A percentile compares a stretch with the other conserved stretches of the same genome.
These are phyloP conservation scores for Suillus brevipes DNA, from an alignment of 768 basidiomycete species.

Conservation along the genomic window DNA sequence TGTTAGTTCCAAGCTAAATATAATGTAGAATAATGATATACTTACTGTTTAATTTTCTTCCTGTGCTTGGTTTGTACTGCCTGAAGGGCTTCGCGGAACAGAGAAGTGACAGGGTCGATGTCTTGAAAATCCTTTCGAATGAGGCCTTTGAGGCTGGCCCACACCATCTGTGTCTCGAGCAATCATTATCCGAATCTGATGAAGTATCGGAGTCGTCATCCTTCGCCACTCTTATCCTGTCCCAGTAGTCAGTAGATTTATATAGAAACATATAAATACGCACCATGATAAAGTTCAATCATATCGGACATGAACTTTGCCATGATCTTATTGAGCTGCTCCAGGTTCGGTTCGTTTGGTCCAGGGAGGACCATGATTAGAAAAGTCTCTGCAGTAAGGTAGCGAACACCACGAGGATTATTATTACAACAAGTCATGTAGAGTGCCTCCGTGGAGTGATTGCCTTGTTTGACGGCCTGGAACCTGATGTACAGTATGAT, in stretches of 20 bases:
- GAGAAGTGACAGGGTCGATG: too few species aligned
- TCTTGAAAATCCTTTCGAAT: too few species aligned
- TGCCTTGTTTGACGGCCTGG: not conserved
- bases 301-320: not conserved
- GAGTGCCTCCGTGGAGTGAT: not conserved
- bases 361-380: not conserved
- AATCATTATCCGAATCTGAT: too few species aligned
- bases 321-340: not conserved
- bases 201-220: too few species aligned
- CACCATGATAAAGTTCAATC: not conserved
- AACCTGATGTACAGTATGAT: not conserved
- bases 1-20: too few species aligned
- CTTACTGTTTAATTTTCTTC: too few species aligned
- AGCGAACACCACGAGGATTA: not conserved
- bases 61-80: too few species aligned
- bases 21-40: too few species aligned
- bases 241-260: not conserved
- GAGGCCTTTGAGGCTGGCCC: too few species aligned
- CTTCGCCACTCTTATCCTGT: not conserved
- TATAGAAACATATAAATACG: not conserved
- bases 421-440: not conserved
- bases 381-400: not conserved
- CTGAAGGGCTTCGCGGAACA: too few species aligned
- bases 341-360: not conserved
- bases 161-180: too few species aligned